Evolutionary conservation across 2,329 filamentous ascomycete species (phyloP), one percentile per base, ranked within the genome.

Genomic region (Sporothrix euskadiensis): DNA sequence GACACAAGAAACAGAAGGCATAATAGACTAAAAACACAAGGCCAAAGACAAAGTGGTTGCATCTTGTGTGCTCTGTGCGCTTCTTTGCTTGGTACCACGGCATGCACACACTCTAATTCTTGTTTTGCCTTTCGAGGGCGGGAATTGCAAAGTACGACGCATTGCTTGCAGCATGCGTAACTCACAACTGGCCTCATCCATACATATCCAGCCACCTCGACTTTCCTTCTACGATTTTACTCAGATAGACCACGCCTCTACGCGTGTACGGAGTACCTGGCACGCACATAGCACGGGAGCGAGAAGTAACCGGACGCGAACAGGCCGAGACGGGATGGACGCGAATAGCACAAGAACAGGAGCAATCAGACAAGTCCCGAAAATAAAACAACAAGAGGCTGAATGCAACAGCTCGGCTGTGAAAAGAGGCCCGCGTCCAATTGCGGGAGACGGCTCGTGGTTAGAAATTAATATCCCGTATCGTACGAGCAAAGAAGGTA

Each of bases 351-450:
- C 57, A 69, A 61, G 26, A 14, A 65, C 39, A 65, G 59, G 69
- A 59, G 56, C 69, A 71, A 52, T 52, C 63, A 16, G 44, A 35
- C 63, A 52, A n/a, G 41, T 68, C 44, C 66, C 66, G 66, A 69
- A 35, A 69, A 68, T 22, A 49, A 68, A 19, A 47, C 5, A 49
- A 47, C 35, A 65, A 65, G 61, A 65, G 41, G 61, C 61, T 47
- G 41, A 10, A 49, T 66, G 26, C n/a, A 19, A 65, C 19, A 44
- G 59, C n/a, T 39, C 5, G 35, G 14, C 10, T n/a, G 41, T n/a
- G 12, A 30, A n/a, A 30, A 30, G n/a, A 26, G 5, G 19, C 12
- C 59, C 41, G 0, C 19, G 9, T 65, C 39, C 59, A 26, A 65
- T 16, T n/a, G n/a, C n/a, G 59, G 35, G 56, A 35, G 35, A 44